A percentile compares a stretch with the other conserved stretches of the same genome.
phyloP scores from a whole-genome alignment of 225 moss, liverwort and hornwort genomes.

The Thuidium tamariscinum region DNA sequence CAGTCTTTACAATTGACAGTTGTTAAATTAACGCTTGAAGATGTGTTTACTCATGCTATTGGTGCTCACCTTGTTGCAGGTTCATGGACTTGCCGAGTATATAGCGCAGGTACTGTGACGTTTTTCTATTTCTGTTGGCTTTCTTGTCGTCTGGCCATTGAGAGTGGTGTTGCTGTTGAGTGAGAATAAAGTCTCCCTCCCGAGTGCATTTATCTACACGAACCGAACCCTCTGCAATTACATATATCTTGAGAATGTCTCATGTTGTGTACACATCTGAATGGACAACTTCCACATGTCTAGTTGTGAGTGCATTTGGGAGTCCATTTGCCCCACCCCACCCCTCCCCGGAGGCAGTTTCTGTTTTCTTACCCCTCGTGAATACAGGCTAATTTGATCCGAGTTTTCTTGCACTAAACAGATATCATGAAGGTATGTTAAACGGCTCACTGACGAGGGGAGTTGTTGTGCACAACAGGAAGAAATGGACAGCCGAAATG shows the following conservation, averaged over 20 bases:
- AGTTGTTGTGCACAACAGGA: constrained; percentile 62
- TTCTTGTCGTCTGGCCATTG: not conserved
- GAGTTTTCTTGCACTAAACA: not conserved
- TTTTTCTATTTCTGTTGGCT: not conserved
- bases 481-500: constrained; percentile 99
- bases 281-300: not conserved
- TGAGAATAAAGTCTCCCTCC: not conserved
- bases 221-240: not conserved
- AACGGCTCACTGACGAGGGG: not conserved
- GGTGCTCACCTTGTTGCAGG: constrained; percentile 50
- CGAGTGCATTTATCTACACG: not conserved
- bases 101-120: constrained; percentile 80
- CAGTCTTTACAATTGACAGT: not conserved
- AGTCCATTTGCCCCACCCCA: not conserved
- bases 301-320: not conserved
- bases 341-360: not conserved
- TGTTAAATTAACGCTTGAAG: not conserved
- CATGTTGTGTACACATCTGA: not conserved
- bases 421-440: not conserved
- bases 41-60: not conserved
- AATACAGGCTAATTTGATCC: not conserved
- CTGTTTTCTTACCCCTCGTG: not conserved
- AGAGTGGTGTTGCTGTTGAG: not conserved
- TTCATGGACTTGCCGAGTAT: constrained; percentile 97
- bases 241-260: not conserved